phyloP scores from a whole-genome alignment of 2,329 filamentous ascomycete species.

The Colletotrichum orbiculare region DNA sequence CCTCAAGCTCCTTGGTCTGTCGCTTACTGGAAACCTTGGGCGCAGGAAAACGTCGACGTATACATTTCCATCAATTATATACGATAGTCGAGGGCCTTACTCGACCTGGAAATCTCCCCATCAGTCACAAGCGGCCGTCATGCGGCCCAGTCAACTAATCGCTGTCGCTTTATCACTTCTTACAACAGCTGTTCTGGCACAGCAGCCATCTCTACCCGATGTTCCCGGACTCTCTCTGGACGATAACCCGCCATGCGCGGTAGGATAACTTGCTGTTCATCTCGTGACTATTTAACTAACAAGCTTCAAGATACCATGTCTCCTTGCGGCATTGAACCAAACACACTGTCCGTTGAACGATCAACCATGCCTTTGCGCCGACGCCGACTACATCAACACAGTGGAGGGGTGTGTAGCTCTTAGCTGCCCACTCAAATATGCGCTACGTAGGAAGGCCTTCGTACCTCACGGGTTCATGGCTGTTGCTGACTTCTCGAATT shows the following conservation, averaged over 20 bases:
- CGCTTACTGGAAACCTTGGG: no score
- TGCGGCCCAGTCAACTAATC: no score
- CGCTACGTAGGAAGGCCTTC: not conserved
- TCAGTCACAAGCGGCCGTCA: no score
- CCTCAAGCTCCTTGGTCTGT: no score
- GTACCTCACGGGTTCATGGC: not conserved
- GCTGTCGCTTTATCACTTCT: no score
- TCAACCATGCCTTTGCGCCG: constrained; percentile 22
- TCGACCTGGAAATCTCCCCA: no score
- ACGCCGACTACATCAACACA: constrained; percentile 3
- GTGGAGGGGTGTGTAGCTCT: constrained; percentile 1
- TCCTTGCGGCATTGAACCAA: constrained; percentile 8
- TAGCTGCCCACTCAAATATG: constrained; percentile 27
- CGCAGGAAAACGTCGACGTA: no score
- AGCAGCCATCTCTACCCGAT: constrained; percentile 3
- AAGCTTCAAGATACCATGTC: constrained; percentile 16
- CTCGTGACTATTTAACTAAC: not conserved
- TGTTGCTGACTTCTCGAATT: not conserved
- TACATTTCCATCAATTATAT: no score
- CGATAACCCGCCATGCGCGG: constrained; percentile 23
- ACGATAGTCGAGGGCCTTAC: no score
- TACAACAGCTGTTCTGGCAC: constrained; percentile 7
- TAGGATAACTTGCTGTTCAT: not conserved
- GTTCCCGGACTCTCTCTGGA: constrained; percentile 6
- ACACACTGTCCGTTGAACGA: constrained; percentile 8